Base-by-base conservation (phyloP, 306 rosid species). In the Delonix regia region DNA sequence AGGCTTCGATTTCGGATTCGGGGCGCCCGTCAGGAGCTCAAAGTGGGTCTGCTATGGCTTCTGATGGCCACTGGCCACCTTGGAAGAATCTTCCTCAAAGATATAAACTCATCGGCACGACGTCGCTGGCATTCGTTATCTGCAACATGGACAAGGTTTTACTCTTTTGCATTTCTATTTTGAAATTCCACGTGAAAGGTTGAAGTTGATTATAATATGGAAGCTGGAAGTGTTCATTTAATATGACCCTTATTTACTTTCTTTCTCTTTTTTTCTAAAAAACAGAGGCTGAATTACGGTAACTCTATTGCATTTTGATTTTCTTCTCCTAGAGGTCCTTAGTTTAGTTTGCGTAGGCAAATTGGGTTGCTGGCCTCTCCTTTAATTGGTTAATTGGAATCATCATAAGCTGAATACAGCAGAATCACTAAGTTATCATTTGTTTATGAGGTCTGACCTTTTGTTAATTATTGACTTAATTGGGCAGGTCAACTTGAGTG, bases 91-190 rank as follows among this genome's bases (percentile, higher is more conserved):
- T 93, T 66, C 99, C 99, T 6, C 85, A 76, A 49, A 88, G 99
- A 78, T 95, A 93, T 86, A 93, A 91, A 78, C 86, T 96, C 75
- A 87, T 96, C 2, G 94, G 92, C 47, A 90, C 97, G 30, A 93
- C 97, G 0, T 87, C 99, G 6, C 90, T 96, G 34, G 99, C 99
- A n/a, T 93, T 96, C 38, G 90, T 96, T 78, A 83, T 96, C 63
- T 96, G 98, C 47, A 96, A 93, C 89, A 96, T 96, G 99, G 98
- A 96, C 69, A 96, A 96, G 97, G 99, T 95, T 53, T 77, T 68
- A n/a, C 56, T 71, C 33, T 16, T 79, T 22, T 4, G 4, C 8
- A 9, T 48, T 53, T 60, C 24, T 55, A 6, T 18, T 24, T 28
- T 22, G 6, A 36, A 39, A 42, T 65, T 77, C 27, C 69, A 34